A percentile compares a stretch with the other conserved stretches of the same genome.
Conservation (phyloP, 495 filamentous ascomycete species). For the Astrothelium macrocarpum region DNA sequence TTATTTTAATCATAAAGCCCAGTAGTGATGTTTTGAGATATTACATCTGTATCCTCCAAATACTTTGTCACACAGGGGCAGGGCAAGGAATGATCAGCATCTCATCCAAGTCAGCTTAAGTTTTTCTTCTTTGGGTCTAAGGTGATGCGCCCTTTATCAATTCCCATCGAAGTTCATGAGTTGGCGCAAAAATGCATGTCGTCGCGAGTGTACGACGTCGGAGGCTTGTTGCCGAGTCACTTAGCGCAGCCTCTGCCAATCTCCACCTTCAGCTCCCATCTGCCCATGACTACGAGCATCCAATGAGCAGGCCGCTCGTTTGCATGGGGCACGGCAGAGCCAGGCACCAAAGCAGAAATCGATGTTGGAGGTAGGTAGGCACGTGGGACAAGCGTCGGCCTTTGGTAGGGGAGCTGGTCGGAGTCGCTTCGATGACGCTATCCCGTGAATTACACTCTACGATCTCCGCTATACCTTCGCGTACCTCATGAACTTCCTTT, state of each 20-base stretch:
- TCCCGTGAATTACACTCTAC: neutral
- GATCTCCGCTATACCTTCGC: neutral
- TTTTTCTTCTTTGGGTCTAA: too few relatives aligned
- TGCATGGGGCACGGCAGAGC: neutral
- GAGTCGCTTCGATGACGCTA: neutral
- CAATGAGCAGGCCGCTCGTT: neutral
- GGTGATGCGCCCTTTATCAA: too few relatives aligned
- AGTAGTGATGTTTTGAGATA: too few relatives aligned
- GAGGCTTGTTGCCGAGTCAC: neutral
- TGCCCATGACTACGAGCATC: neutral
- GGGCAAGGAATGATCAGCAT: too few relatives aligned
- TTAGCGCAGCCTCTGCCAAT: neutral
- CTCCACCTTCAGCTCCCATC: neutral
- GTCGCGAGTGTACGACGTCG: neutral
- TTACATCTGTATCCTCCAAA: too few relatives aligned
- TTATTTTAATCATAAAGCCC: too few relatives aligned
- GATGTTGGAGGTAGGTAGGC: neutral
- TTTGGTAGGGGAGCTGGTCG: neutral
- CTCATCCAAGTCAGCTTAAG: too few relatives aligned
- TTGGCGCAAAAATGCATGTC: too few relatives aligned
- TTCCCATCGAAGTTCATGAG: too few relatives aligned
- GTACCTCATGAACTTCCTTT: constrained; percentile 3
- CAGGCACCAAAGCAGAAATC: neutral
- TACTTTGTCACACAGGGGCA: too few relatives aligned
- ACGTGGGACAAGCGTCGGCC: constrained; percentile 1